phyloP scores from a whole-genome alignment of 1,284 basidiomycete genomes.

The Erythrobasidium hasegawianum region DNA sequence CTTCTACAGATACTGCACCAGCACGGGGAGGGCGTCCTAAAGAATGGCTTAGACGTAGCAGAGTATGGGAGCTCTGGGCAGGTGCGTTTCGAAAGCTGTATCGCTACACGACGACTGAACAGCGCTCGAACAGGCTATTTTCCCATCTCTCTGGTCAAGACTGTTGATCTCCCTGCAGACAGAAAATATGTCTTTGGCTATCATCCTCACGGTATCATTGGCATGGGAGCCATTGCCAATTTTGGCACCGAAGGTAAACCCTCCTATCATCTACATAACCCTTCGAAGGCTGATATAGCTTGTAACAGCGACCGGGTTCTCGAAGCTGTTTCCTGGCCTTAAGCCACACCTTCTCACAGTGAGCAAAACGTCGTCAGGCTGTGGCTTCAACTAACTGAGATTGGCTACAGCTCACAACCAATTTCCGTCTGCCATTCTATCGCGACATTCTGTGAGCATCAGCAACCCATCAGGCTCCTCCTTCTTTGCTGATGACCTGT shows the following conservation, averaged over 20 bases:
- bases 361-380: too few relatives aligned
- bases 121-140: slow-evolving; percentile 26
- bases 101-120: slow-evolving; percentile 59
- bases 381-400: too few relatives aligned
- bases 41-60: slow-evolving; percentile 67
- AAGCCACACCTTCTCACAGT: slow-evolving; percentile 82
- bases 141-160: slow-evolving; percentile 25
- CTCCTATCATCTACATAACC: slow-evolving; percentile 17
- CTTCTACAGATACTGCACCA: slow-evolving; percentile 68
- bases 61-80: slow-evolving; percentile 77
- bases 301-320: slow-evolving; percentile 81
- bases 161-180: slow-evolving; percentile 74
- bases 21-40: slow-evolving; percentile 71
- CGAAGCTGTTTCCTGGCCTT: slow-evolving; percentile 82
- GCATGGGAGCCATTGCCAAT: slow-evolving; percentile 73
- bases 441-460: slow-evolving; percentile 71
- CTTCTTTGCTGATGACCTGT: not conserved
- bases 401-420: slow-evolving; percentile 54
- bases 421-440: slow-evolving; percentile 90
- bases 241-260: slow-evolving; percentile 81
- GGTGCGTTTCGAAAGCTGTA: slow-evolving; percentile 91
- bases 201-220: slow-evolving; percentile 92
- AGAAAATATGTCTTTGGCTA: slow-evolving; percentile 91
- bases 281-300: slow-evolving; percentile 11
- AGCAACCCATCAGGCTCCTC: not conserved